These are phyloP conservation scores for Berberis thunbergii DNA, from an alignment of 164 flowering plant genomes.

Conservation along the genomic window DNA sequence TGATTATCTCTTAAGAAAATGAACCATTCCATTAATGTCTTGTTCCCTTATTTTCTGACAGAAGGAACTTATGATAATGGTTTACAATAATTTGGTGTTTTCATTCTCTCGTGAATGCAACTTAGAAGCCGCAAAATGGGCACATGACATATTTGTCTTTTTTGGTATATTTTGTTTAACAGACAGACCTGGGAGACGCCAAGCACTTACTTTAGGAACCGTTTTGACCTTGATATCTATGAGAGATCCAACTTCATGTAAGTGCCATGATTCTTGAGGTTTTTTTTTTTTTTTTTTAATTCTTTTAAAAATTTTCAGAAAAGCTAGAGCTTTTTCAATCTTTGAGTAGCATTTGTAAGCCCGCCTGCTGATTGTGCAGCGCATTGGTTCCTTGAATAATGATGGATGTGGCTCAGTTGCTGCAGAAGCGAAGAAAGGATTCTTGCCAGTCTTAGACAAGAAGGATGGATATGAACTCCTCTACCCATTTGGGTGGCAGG, in stretches of 20 bases:
- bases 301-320: background rate
- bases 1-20: too few species aligned
- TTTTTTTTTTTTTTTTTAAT: background rate
- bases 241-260: slow-evolving; percentile 44
- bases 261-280: slow-evolving; percentile 10
- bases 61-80: too few species aligned
- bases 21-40: too few species aligned
- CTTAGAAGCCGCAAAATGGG: too few species aligned
- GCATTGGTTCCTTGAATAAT: slow-evolving; percentile 31
- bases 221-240: slow-evolving; percentile 39
- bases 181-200: slow-evolving; percentile 55
- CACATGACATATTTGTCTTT: too few species aligned
- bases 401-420: slow-evolving; percentile 83
- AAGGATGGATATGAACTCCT: slow-evolving; percentile 73
- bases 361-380: slow-evolving; percentile 40
- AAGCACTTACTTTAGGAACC: slow-evolving; percentile 42
- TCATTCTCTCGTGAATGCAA: too few species aligned
- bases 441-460: slow-evolving; percentile 57
- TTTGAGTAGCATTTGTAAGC: slow-evolving; percentile 28
- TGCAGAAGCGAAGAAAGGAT: slow-evolving; percentile 86
- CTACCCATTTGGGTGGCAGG: slow-evolving; percentile 98
- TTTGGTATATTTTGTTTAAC: slow-evolving; percentile 6
- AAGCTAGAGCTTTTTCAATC: background rate
- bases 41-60: too few species aligned
- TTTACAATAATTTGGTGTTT: too few species aligned